Conservation (phyloP, 768 basidiomycete species). For the Psilocybe cubensis region DNA sequence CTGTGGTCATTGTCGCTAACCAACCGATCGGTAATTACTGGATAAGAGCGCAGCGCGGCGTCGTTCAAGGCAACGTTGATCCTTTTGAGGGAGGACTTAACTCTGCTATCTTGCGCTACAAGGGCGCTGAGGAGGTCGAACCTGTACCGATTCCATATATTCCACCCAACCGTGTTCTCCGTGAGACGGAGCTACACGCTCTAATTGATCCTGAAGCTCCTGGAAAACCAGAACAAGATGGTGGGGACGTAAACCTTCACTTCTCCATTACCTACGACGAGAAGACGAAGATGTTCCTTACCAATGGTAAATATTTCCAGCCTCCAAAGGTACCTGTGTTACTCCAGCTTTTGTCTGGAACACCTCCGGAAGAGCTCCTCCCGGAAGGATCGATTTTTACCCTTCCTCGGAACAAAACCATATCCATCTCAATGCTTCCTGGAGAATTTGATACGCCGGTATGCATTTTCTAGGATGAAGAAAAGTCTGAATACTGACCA, state of each 20-base stretch:
- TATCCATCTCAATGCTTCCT: slow-evolving; percentile 34
- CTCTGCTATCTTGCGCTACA: slow-evolving; percentile 54
- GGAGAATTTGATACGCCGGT: slow-evolving; percentile 42
- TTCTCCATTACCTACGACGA: slow-evolving; percentile 33
- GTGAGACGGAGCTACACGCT: slow-evolving; percentile 42
- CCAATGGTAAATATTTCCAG: slow-evolving; percentile 32
- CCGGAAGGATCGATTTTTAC: slow-evolving; percentile 51
- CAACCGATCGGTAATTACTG: slow-evolving; percentile 3
- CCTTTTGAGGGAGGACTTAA: slow-evolving; percentile 32
- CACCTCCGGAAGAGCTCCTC: slow-evolving; percentile 48
- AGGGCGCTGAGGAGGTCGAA: slow-evolving; percentile 43
- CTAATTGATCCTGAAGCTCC: slow-evolving; percentile 29
- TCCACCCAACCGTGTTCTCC: slow-evolving; percentile 24
- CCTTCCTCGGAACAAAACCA: slow-evolving; percentile 45
- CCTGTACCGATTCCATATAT: slow-evolving; percentile 44
- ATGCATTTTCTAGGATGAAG: not conserved
- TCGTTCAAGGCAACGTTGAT: slow-evolving; percentile 11
- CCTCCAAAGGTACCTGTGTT: slow-evolving; percentile 54
- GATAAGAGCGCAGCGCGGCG: slow-evolving; percentile 38
- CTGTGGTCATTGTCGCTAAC: slow-evolving; percentile 33
- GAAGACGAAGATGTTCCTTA: slow-evolving; percentile 33
- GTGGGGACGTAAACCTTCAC: slow-evolving; percentile 45
- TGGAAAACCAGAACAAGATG: slow-evolving; percentile 34
- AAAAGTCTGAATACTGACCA: no score
- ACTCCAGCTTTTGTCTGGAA: slow-evolving; percentile 62